These are phyloP conservation scores for Pistacia vera DNA, from an alignment of 345 rosid species.

Conservation along the genomic window DNA sequence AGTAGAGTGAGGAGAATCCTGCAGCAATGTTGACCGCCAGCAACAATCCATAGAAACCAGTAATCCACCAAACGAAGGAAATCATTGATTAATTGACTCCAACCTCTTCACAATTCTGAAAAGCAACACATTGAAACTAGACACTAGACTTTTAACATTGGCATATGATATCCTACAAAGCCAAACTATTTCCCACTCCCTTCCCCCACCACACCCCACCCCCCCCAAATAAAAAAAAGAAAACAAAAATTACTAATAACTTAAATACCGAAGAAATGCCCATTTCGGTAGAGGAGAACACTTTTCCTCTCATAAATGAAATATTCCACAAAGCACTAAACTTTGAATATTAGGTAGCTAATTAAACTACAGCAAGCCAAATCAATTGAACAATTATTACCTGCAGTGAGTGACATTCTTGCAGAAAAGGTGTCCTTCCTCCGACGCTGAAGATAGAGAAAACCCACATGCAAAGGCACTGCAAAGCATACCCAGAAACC, in stretches of 20 bases:
- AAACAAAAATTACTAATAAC: no score
- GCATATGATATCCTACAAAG: no score
- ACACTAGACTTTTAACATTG: no score
- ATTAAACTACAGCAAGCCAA: no score
- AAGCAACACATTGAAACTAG: not conserved
- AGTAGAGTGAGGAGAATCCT: slow-evolving; percentile 49
- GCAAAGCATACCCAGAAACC: slow-evolving; percentile 47
- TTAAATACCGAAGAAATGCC: no score
- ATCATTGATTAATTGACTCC: slow-evolving; percentile 44
- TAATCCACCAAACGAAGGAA: slow-evolving; percentile 51
- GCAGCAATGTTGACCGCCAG: slow-evolving; percentile 43
- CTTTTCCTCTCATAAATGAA: no score
- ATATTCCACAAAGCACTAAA: no score
- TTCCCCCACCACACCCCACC: no score
- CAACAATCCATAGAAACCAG: slow-evolving; percentile 53
- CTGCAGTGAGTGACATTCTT: slow-evolving; percentile 2
- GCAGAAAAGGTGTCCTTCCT: slow-evolving; percentile 11
- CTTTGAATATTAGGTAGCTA: no score
- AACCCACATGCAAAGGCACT: slow-evolving; percentile 43
- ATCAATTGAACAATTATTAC: not conserved
- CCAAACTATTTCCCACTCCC: no score
- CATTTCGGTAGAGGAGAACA: no score
- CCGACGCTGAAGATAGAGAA: slow-evolving; percentile 31
- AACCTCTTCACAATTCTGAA: slow-evolving; percentile 39
- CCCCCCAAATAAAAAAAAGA: no score